Evolutionary conservation across 1,284 basidiomycete genomes (phyloP), one percentile per base, ranked within the genome.

Genomic region (Puccinia horiana): DNA sequence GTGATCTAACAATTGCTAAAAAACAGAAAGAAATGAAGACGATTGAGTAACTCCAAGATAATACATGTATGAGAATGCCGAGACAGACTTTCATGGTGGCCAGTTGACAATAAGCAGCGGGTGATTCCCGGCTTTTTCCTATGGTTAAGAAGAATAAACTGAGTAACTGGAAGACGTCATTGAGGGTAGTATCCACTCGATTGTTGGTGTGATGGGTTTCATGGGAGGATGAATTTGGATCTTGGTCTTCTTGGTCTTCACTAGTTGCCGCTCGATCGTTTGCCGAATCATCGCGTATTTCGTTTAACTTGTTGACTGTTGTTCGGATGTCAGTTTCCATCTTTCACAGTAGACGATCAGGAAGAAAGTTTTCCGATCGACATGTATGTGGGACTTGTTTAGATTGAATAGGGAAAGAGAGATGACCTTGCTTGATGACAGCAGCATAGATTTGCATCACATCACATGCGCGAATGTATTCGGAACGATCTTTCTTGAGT

Each of bases 371-470:
- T 47, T 44, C n/a, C n/a, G n/a, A n/a, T n/a, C n/a, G n/a, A n/a
- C n/a, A n/a, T n/a, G n/a, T n/a, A n/a, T n/a, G n/a, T n/a, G n/a
- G n/a, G 18, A 40, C n/a, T 32, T 61, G 26, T 35, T 35, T 61
- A 14, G 58, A 12, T 61, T 61, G n/a, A n/a, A 70, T 42, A 9
- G 44, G 23, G 26, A 49, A 35, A 26, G 47, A 49, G 14, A 12
- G 37, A 14, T 52, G 47, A 58, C 95, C 93, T 90, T 98, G 95
- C 87, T 96, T 96, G 84, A 98, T 93, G 83, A 97, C 94, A 9
- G 92, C 91, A 85, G 95, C 93, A 89, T 98, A 98, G 84, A 98
- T 92, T 67, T 91, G 90, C 87, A 97, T 93, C 81, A 99, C 96
- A 89, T 96, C 96, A 84, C 93, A 92, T 2, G 94, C 90, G 85